These are phyloP conservation scores for Pichia sporocuriosa DNA, from an alignment of 805 yeast genomes.

Conservation along the genomic window DNA sequence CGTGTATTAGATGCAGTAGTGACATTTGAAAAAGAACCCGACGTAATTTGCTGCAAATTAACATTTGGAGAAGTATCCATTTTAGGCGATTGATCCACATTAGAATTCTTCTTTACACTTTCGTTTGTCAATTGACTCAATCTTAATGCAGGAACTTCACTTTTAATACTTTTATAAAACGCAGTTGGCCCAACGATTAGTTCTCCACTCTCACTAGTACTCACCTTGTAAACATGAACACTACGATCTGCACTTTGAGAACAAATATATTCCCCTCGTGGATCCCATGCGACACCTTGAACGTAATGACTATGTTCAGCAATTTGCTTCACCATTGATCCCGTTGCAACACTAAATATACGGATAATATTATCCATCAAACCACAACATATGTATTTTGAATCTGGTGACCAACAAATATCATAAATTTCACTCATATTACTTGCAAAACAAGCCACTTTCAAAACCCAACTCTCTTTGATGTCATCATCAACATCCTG, in stretches of 20 bases:
- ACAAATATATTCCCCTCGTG: conserved; percentile 64
- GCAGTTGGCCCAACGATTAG: conserved; percentile 34
- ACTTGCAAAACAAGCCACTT: conserved; percentile 45
- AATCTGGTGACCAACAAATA: conserved; percentile 87
- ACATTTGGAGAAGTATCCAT: background rate
- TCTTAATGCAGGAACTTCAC: conserved; percentile 44
- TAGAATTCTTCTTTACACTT: conserved; percentile 5
- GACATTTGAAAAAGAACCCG: conserved; percentile 1
- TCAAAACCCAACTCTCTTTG: conserved; percentile 69
- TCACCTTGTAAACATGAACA: conserved; percentile 60
- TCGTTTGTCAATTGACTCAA: conserved; percentile 14
- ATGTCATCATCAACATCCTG: conserved; percentile 44
- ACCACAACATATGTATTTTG: conserved; percentile 71
- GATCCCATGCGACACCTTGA: conserved; percentile 97
- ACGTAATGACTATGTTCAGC: conserved; percentile 82
- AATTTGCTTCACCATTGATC: conserved; percentile 50
- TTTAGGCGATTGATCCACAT: background rate
- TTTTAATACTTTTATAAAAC: conserved; percentile 44
- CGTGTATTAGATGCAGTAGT: conserved; percentile 3
- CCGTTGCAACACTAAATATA: conserved; percentile 52
- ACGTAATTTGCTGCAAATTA: too few relatives aligned
- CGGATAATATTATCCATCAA: conserved; percentile 85
- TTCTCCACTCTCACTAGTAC: conserved; percentile 20
- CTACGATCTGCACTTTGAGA: conserved; percentile 89
- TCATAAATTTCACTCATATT: conserved; percentile 80